Conservation (phyloP, 345 rosid genomes). For the Ceriops zippeliana region DNA sequence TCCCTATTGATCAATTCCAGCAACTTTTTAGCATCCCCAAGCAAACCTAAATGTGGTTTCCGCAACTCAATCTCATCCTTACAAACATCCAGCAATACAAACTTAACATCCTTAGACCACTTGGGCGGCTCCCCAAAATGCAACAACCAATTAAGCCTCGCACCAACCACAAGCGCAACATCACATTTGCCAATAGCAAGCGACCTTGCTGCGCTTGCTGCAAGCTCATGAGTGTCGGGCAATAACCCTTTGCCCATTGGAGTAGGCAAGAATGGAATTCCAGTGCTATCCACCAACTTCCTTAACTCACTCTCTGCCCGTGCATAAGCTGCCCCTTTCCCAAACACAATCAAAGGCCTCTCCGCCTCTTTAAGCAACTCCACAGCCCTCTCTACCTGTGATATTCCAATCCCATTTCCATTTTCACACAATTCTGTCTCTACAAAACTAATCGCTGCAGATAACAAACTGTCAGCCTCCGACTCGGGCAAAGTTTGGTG, state of each 20-base stretch:
- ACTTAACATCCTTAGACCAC: slow-evolving; percentile 88
- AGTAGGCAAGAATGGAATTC: slow-evolving; percentile 89
- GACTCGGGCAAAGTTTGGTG: slow-evolving; percentile 70
- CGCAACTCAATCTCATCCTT: slow-evolving; percentile 77
- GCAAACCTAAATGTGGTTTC: slow-evolving; percentile 70
- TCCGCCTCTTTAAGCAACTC: slow-evolving; percentile 62
- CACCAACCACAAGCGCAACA: slow-evolving; percentile 86
- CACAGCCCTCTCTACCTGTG: slow-evolving; percentile 63
- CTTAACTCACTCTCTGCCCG: slow-evolving; percentile 70
- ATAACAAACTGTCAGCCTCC: slow-evolving; percentile 49
- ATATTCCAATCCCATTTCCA: slow-evolving; percentile 12
- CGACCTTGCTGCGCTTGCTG: slow-evolving; percentile 91
- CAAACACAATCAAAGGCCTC: slow-evolving; percentile 88
- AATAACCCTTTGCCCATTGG: slow-evolving; percentile 99
- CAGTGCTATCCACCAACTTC: slow-evolving; percentile 66
- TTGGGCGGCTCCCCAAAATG: slow-evolving; percentile 94
- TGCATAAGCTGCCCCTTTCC: slow-evolving; percentile 91
- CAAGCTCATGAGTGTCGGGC: slow-evolving; percentile 80
- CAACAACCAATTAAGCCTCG: slow-evolving; percentile 92
- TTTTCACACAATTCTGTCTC: slow-evolving; percentile 15
- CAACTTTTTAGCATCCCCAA: slow-evolving; percentile 74
- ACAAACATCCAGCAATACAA: slow-evolving; percentile 67
- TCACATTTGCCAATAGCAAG: slow-evolving; percentile 94
- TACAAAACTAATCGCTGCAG: slow-evolving; percentile 22
- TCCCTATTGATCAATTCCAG: slow-evolving; percentile 67